Evolutionary conservation across 169 alveolate species (phyloP).

Genomic region (Besnoitia besnoiti): DNA sequence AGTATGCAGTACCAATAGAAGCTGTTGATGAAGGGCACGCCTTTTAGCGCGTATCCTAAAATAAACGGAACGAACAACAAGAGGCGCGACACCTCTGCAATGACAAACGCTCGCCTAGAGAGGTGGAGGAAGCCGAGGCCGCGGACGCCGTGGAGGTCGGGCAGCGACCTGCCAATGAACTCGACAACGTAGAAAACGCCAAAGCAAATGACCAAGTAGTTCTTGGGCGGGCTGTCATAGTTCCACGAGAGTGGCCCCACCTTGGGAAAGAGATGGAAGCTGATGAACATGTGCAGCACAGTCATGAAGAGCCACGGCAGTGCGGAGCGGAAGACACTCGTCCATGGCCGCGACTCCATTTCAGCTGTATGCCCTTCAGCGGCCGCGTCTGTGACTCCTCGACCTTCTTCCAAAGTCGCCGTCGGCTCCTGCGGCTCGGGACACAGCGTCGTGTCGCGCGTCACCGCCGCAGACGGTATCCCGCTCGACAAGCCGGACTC

Average conservation of each 20-base stretch:
- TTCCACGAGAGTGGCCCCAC: slow-evolving; percentile 50
- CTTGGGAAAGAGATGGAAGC: slow-evolving; percentile 39
- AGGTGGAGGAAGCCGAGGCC: slow-evolving; percentile 5
- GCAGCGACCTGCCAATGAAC: slow-evolving; percentile 15
- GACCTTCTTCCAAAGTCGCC: background rate
- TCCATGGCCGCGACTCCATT: background rate
- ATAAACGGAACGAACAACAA: slow-evolving; percentile 44
- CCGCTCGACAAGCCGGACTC: background rate
- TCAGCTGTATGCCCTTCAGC: background rate
- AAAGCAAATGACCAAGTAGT: slow-evolving; percentile 22
- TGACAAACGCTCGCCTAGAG: background rate
- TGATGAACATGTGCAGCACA: slow-evolving; percentile 24
- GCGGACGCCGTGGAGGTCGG: slow-evolving; percentile 4
- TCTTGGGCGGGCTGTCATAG: background rate
- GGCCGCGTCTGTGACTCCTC: background rate
- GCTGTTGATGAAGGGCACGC: background rate
- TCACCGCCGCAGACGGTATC: background rate
- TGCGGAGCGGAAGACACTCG: background rate
- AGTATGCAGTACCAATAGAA: slow-evolving; percentile 30
- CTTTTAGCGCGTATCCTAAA: background rate
- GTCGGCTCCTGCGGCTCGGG: background rate
- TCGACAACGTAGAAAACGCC: slow-evolving; percentile 28
- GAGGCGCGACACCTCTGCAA: background rate
- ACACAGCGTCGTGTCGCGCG: background rate
- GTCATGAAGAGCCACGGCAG: background rate